phyloP scores from a whole-genome alignment of 257 asterid genomes.

The Solanum megistacrolobum region DNA sequence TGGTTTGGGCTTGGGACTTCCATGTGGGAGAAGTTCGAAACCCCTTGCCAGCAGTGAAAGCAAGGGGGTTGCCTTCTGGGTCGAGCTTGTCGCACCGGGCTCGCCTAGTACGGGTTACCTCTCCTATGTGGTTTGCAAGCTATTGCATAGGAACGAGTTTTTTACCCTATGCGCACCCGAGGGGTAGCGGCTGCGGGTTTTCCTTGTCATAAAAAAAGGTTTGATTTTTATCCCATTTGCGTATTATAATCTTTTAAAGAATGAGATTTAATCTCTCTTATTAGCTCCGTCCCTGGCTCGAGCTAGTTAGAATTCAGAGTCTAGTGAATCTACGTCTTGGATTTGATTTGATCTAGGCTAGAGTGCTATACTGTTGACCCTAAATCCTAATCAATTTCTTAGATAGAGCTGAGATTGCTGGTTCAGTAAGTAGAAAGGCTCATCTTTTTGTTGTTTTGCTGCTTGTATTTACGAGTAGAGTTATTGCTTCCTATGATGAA shows the following conservation, averaged over 20 bases:
- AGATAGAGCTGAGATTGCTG: background rate
- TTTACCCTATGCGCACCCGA: too few species aligned
- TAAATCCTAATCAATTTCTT: background rate
- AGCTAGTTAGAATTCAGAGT: background rate
- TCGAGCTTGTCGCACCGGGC: rapidly evolving
- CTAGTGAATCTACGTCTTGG: background rate
- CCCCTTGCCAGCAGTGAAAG: too few species aligned
- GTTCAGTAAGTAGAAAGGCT: background rate
- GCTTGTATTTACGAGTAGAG: background rate
- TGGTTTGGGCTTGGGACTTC: background rate
- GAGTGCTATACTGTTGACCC: background rate
- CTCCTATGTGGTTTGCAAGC: background rate
- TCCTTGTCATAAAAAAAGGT: background rate
- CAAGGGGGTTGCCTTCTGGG: too few species aligned
- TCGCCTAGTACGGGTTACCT: background rate
- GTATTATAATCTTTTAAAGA: background rate
- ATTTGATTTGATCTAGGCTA: background rate
- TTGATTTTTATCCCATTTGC: background rate
- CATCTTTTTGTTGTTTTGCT: background rate
- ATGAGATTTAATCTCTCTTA: background rate
- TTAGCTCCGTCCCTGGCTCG: background rate
- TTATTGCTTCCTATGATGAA: background rate
- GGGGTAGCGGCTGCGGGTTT: too few species aligned
- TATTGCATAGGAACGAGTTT: background rate
- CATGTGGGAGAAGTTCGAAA: background rate